Base-by-base conservation (phyloP, 148 eudicot species). In the Pouteria glomerata region DNA sequence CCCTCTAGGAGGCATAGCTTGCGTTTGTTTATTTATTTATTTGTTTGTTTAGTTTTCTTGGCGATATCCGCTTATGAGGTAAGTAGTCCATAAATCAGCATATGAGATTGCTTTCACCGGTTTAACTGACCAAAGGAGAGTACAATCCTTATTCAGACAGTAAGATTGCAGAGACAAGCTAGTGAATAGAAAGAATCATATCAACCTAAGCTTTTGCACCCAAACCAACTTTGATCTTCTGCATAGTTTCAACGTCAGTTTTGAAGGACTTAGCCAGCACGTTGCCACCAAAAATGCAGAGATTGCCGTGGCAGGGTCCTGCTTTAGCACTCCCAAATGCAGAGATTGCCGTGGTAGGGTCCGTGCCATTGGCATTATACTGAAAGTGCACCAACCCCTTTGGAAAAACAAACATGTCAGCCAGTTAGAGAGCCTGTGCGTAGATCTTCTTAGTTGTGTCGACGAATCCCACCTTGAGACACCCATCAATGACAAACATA, bases 171-270 rank as follows among this genome's bases (percentile, higher is more conserved):
- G n/a, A n/a, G n/a, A n/a, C n/a, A n/a, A n/a, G n/a, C n/a, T n/a
- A n/a, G n/a, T n/a, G n/a, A n/a, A n/a, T n/a, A n/a, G n/a, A n/a
- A n/a, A n/a, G n/a, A n/a, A n/a, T n/a, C n/a, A n/a, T n/a, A n/a
- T n/a, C n/a, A n/a, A 48, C 16, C 45, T 68, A 68, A 7, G 63
- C 62, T 51, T 35, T 70, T 15, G 59, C 7, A 23, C 29, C 73
- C 24, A 70, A 30, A 70, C 74, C 74, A 2, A 55, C 74, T 50
- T 57, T 71, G 65, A 71, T 41, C 62, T 37, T 71, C 53, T 71
- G 37, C 41, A 71, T 58, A 39, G 65, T 71, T 7, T 37, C 41
- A 26, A 71, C 65, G 44, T 71, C 73, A 23, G 73, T 70, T n/a
- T 56, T 57, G 27, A 70, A 70, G 4, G 73, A 34, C 64, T 56